A percentile compares a stretch with the other conserved stretches of the same genome.
Evolutionary conservation across 2,329 filamentous ascomycete species (phyloP).

Genomic region (Arthrobotrys entomopaga): DNA sequence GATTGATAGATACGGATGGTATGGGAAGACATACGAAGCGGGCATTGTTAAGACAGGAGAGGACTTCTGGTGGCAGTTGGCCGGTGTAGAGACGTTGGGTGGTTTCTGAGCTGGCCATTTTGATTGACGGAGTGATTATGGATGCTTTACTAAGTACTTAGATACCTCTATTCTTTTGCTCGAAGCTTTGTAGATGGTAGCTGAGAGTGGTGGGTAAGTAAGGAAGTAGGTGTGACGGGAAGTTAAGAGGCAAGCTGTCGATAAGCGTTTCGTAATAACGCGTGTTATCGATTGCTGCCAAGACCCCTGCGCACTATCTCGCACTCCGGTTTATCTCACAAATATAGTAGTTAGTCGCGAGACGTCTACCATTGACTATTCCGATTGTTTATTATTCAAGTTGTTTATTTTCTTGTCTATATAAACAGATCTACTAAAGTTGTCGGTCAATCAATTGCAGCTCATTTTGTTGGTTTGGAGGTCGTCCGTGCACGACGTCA

Average conservation of each 20-base stretch:
- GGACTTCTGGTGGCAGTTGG: slow-evolving; percentile 81
- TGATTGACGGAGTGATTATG: no score
- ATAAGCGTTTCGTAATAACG: no score
- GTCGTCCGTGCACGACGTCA: slow-evolving; percentile 21
- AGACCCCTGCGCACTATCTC: neutral
- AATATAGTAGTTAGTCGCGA: neutral
- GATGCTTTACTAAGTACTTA: no score
- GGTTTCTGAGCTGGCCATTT: slow-evolving; percentile 13
- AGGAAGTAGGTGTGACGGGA: neutral
- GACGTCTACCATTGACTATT: neutral
- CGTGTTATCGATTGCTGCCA: neutral
- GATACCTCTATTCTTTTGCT: no score
- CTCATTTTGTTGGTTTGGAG: neutral
- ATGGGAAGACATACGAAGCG: slow-evolving; percentile 80
- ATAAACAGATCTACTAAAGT: no score
- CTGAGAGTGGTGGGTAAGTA: neutral
- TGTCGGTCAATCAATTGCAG: neutral
- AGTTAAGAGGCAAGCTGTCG: neutral
- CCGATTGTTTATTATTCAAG: neutral
- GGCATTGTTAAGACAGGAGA: slow-evolving; percentile 91
- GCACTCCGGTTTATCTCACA: neutral
- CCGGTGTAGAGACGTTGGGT: slow-evolving; percentile 34
- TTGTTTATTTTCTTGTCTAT: neutral
- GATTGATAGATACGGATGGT: slow-evolving; percentile 42
- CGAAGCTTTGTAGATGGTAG: neutral